A percentile compares a stretch with the other conserved stretches of the same genome.
Evolutionary conservation across 371 early-diverging fungal species (phyloP).

Genomic region (Funneliformis caledonium): DNA sequence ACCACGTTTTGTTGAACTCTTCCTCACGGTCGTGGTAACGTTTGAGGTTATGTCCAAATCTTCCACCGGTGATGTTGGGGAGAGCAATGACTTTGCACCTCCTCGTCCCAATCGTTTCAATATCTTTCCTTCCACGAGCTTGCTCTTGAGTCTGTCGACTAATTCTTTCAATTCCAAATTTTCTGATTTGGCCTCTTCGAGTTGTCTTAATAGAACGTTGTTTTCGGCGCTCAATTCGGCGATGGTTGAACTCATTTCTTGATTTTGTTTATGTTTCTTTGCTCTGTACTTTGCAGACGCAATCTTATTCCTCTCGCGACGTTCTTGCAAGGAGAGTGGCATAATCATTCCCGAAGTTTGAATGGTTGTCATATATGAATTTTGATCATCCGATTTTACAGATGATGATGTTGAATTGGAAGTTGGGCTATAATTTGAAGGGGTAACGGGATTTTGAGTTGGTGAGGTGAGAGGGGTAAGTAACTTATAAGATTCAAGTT

Average conservation of each 20-base stretch:
- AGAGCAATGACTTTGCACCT: conserved; percentile 22
- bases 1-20: conserved; percentile 10
- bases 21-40: background rate
- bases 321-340: conserved; percentile 57
- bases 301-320: conserved; percentile 63
- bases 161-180: conserved; percentile 53
- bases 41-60: background rate
- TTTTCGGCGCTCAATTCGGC: conserved; percentile 56
- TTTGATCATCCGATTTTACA: conserved; percentile 2
- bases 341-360: background rate
- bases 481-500: conserved; percentile 3
- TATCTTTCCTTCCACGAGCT: conserved; percentile 61
- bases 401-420: background rate
- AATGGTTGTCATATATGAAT: conserved; percentile 15
- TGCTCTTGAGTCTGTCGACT: conserved; percentile 60
- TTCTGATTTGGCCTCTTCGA: conserved; percentile 57
- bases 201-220: conserved; percentile 53
- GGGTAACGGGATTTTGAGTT: background rate
- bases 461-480: conserved; percentile 16
- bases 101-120: conserved; percentile 54
- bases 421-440: background rate
- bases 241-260: conserved; percentile 62
- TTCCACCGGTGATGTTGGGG: background rate
- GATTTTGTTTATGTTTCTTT: conserved; percentile 63
- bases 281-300: conserved; percentile 70